Evolutionary conservation across 768 basidiomycete species (phyloP).

Genomic region (Gloeophyllum trabeum): DNA sequence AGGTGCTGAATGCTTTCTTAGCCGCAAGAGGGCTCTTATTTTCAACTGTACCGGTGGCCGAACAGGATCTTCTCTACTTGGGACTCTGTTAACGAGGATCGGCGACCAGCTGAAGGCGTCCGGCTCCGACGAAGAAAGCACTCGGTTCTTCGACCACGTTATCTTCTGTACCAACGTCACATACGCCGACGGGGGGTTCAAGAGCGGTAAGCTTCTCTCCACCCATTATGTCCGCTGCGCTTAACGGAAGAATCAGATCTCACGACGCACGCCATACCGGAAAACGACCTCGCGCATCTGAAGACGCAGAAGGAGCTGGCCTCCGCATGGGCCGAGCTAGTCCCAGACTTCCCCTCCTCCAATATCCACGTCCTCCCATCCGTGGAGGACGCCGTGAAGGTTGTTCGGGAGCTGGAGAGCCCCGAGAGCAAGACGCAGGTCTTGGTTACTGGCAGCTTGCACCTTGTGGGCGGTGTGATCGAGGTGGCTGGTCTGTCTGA

Average conservation of each 20-base stretch:
- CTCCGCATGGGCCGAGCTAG: slow-evolving; percentile 55
- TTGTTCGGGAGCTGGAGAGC: slow-evolving; percentile 36
- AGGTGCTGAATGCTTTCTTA: no score
- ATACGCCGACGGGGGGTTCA: slow-evolving; percentile 79
- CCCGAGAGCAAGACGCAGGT: slow-evolving; percentile 16
- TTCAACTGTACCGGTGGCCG: slow-evolving; percentile 96
- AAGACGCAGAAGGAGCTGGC: slow-evolving; percentile 71
- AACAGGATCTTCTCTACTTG: slow-evolving; percentile 64
- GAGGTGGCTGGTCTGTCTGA: slow-evolving; percentile 82
- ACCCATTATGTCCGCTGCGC: not conserved
- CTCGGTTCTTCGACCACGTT: slow-evolving; percentile 66
- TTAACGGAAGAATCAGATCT: slow-evolving; percentile 43
- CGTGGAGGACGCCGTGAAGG: slow-evolving; percentile 78
- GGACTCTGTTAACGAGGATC: slow-evolving; percentile 41
- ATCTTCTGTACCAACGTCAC: slow-evolving; percentile 97
- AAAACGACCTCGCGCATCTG: slow-evolving; percentile 51
- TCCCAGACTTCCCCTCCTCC: slow-evolving; percentile 47
- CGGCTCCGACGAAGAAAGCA: slow-evolving; percentile 23
- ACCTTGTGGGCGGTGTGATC: slow-evolving; percentile 88
- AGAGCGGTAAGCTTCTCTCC: slow-evolving; percentile 56
- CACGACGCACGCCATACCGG: slow-evolving; percentile 53
- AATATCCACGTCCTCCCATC: slow-evolving; percentile 75
- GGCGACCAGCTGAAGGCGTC: slow-evolving; percentile 32
- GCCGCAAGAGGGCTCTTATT: slow-evolving; percentile 49
- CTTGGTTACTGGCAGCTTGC: slow-evolving; percentile 85